Evolutionary conservation across 164 flowering plant species (phyloP).

Genomic region (Pachysandra terminalis): DNA sequence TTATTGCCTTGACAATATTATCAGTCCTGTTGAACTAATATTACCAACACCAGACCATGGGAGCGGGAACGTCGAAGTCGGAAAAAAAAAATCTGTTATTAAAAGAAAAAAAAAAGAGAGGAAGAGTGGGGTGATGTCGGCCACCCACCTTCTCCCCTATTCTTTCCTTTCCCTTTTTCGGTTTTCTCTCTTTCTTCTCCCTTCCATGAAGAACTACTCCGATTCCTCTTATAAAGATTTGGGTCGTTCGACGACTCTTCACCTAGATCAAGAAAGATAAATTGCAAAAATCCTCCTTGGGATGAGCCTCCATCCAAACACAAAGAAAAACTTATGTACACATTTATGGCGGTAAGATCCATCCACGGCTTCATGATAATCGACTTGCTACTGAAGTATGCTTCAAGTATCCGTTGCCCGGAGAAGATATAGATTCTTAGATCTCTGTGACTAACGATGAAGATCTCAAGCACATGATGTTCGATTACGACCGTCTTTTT

Average conservation of each 20-base stretch:
- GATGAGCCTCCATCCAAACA: conserved; percentile 35
- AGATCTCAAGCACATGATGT: conserved; percentile 66
- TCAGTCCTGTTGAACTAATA: too few relatives aligned
- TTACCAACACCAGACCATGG: too few relatives aligned
- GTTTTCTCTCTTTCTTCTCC: too few relatives aligned
- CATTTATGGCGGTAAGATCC: conserved; percentile 66
- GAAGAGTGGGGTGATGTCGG: too few relatives aligned
- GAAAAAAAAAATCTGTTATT: too few relatives aligned
- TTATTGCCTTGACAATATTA: too few relatives aligned
- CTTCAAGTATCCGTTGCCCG: conserved; percentile 62
- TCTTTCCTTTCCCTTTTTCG: too few relatives aligned
- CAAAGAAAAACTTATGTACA: conserved; percentile 57
- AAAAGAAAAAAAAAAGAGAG: too few relatives aligned
- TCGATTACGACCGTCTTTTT: conserved; percentile 55
- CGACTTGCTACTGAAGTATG: conserved; percentile 37
- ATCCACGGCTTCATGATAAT: conserved; percentile 57
- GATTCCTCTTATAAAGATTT: too few relatives aligned
- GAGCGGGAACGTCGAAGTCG: too few relatives aligned
- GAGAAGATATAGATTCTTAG: conserved; percentile 61
- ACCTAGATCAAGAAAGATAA: conserved; percentile 56
- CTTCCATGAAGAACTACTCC: conserved; percentile 45
- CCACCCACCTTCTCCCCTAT: too few relatives aligned
- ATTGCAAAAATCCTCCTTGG: conserved; percentile 52
- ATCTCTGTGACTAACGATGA: conserved; percentile 67
- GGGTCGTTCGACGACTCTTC: conserved; percentile 56